Conservation (phyloP, 108 stramenopile genomes). For the Cyclotella cryptica region DNA sequence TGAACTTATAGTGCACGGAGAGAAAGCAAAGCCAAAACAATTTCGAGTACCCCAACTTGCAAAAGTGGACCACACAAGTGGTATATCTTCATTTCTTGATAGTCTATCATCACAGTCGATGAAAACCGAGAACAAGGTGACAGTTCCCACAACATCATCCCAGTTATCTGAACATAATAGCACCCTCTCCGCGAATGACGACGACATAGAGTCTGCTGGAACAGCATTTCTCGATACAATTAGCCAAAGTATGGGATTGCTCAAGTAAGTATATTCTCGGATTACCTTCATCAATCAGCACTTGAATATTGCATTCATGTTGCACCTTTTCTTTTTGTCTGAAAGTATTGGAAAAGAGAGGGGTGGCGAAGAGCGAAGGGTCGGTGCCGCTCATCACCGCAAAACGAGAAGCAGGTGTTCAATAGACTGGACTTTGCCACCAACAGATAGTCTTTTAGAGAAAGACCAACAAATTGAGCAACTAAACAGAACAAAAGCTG, state of each 20-base stretch:
- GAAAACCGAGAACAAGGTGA: slow-evolving; percentile 2
- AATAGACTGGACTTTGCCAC: slow-evolving; percentile 88
- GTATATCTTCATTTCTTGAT: slow-evolving; percentile 33
- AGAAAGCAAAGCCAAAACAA: slow-evolving; percentile 56
- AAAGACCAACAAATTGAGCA: slow-evolving; percentile 56
- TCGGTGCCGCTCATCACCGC: slow-evolving; percentile 81
- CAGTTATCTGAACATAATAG: slow-evolving; percentile 14
- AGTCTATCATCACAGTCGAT: slow-evolving; percentile 1
- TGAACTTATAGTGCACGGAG: slow-evolving; percentile 58
- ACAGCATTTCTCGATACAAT: slow-evolving; percentile 83
- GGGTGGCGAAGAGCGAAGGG: slow-evolving; percentile 70
- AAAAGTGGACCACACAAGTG: slow-evolving; percentile 23
- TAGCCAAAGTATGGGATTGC: slow-evolving; percentile 67
- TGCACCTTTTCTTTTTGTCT: background rate
- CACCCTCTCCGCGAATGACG: slow-evolving; percentile 66
- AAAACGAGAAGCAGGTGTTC: slow-evolving; percentile 82
- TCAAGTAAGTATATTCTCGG: slow-evolving; percentile 51
- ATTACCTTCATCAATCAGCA: slow-evolving; percentile 9
- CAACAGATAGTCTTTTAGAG: slow-evolving; percentile 52
- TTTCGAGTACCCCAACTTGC: slow-evolving; percentile 74
- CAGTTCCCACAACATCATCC: background rate
- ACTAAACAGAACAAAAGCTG: slow-evolving; percentile 35
- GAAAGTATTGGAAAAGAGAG: slow-evolving; percentile 25
- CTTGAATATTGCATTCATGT: background rate
- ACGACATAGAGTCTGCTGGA: slow-evolving; percentile 81